Base-by-base conservation (phyloP, 768 basidiomycete species). In the Gymnopilus junonius region DNA sequence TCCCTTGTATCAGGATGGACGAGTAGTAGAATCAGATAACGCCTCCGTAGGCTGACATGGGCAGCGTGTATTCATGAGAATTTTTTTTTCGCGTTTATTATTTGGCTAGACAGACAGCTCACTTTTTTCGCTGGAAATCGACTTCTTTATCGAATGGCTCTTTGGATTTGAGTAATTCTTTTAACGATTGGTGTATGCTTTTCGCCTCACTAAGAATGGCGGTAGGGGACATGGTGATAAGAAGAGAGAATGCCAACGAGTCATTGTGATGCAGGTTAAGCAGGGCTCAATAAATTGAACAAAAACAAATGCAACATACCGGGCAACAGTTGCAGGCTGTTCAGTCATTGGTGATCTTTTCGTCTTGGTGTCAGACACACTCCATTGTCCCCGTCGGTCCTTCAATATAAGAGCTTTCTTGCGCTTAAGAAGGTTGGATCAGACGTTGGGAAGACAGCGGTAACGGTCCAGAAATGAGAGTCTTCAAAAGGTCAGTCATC, bases 121-220 rank as follows among this genome's bases (percentile, higher is more conserved):
- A 94, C 95, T 88, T 90, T 78, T 93, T 92, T 70, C 95, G 84
- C 74, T 89, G 86, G 67, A 91, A 88, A 71, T 98, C 95, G 43
- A 95, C 87, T 63, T 95, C 92, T 73, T 83, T 91, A 64, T 92
- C 90, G 84, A 90, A 95, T 34, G 94, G 92, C 55, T 89, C 87
- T 63, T 84, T 87, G 39, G 82, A 83, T 72, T 89, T 90, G 61
- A 96, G 82, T 55, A 87, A 74, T 65, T 90, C 90, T 77, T 92
- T 94, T 60, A 97, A 77, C 37, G 82, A 84, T 71, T 90, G 87
- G 61, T 92, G 87, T 65, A 90, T 83, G 68, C 80, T 80, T 73
- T 90, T 93, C 68, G 93, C 91, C 79, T 95, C 93, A 69, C 94
- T 96, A 60, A 55, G 42, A 61, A 71, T 67, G 39, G 63, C 42